phyloP scores from a whole-genome alignment of 495 filamentous ascomycete species.

The Xylaria cubensis region DNA sequence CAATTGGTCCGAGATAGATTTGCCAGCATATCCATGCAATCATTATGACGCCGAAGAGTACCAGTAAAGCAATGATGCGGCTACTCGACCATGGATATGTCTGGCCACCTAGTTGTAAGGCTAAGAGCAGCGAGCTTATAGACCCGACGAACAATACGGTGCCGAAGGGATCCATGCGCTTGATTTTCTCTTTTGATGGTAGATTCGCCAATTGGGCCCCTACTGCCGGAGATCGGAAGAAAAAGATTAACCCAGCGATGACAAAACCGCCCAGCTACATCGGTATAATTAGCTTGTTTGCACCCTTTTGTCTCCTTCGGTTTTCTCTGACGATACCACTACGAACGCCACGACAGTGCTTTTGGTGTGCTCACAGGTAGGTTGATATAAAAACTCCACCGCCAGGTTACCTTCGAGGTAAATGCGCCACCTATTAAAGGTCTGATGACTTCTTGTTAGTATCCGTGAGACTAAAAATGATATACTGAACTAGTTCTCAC shows the following conservation, averaged over 20 bases:
- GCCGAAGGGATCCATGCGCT: slow-evolving; percentile 53
- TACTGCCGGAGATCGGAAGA: slow-evolving; percentile 62
- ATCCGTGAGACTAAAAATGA: background rate
- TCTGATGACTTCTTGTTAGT: no score
- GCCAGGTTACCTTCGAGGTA: no score
- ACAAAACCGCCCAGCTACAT: slow-evolving; percentile 28
- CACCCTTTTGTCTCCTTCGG: no score
- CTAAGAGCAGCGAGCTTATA: slow-evolving; percentile 54
- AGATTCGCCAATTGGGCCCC: slow-evolving; percentile 38
- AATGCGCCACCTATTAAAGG: no score
- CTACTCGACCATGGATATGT: slow-evolving; percentile 51
- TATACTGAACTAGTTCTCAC: background rate
- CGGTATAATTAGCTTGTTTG: no score
- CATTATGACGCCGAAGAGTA: slow-evolving; percentile 45
- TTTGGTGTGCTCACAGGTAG: slow-evolving; percentile 29
- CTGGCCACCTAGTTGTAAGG: slow-evolving; percentile 56
- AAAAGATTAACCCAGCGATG: slow-evolving; percentile 28
- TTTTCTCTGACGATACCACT: no score
- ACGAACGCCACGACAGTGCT: slow-evolving; percentile 45
- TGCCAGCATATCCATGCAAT: background rate
- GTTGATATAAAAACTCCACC: no score
- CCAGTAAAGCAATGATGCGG: slow-evolving; percentile 40
- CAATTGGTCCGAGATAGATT: slow-evolving; percentile 34
- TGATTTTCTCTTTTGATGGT: slow-evolving; percentile 44
- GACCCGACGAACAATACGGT: slow-evolving; percentile 54